phyloP scores from a whole-genome alignment of 2,329 filamentous ascomycete species.

The Zymoseptoria ardabiliae region DNA sequence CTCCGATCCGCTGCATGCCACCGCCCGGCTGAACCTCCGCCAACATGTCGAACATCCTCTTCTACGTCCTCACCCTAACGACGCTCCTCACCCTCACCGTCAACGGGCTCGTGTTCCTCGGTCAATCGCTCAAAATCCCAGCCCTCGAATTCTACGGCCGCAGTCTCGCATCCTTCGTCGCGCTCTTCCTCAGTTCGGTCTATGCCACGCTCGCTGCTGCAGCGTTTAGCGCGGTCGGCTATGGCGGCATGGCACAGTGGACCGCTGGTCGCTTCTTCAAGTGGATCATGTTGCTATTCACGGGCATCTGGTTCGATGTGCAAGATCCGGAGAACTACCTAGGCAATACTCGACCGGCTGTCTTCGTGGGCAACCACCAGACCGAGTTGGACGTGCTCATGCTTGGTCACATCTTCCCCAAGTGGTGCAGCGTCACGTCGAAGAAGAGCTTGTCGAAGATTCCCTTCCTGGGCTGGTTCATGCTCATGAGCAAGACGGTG shows the following conservation, averaged over 20 bases:
- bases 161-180: constrained; percentile 38
- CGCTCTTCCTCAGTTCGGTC: constrained; percentile 42
- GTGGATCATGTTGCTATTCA: constrained; percentile 64
- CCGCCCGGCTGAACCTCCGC: background rate
- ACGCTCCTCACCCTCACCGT: constrained; percentile 27
- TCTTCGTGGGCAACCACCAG: constrained; percentile 94
- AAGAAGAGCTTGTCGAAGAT: constrained; percentile 74
- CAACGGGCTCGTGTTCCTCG: constrained; percentile 30
- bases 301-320: constrained; percentile 70
- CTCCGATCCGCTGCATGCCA: background rate
- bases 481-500: constrained; percentile 72
- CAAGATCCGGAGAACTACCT: constrained; percentile 37
- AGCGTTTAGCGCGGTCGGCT: constrained; percentile 61
- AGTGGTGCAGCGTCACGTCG: constrained; percentile 85
- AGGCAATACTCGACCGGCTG: constrained; percentile 61
- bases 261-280: constrained; percentile 72
- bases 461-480: constrained; percentile 93
- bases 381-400: constrained; percentile 85
- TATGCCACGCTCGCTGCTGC: constrained; percentile 74
- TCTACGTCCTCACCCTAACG: constrained; percentile 21
- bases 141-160: constrained; percentile 59
- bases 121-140: constrained; percentile 25
- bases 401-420: constrained; percentile 81
- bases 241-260: constrained; percentile 78
- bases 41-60: constrained; percentile 21